Base-by-base conservation (phyloP, 2,329 filamentous ascomycete genomes). In the Hypoxylon sp. region DNA sequence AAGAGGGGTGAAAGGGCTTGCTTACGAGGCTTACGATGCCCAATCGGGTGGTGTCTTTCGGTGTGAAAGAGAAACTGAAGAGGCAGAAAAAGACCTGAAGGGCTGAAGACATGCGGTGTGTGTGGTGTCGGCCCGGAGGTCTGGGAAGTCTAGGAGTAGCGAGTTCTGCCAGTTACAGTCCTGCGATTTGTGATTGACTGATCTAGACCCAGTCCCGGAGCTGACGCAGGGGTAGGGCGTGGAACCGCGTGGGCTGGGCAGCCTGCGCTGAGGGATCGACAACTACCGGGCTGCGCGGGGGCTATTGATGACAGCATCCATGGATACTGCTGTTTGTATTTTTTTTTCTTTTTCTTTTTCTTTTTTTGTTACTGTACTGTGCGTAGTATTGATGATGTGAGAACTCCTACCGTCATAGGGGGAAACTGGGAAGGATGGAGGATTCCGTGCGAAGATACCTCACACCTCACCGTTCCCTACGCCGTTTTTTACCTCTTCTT, bases 371-470 rank as follows among this genome's bases (percentile, higher is more conserved):
- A 58, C 46, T 60, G 64, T 70, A 68, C 68, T 48, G 65, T 70
- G 62, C 65, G 65, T 68, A 63, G 68, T 65, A 65, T 66, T 68
- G 65, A 70, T 68, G 68, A 68, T 70, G 65, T 68, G 65, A 70
- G 65, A 68, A 29, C 2, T 57, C 44, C 17, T 44, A 44, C 37
- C 5, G 61, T 47, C 17, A 39, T 29, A 37, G 5, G 46, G 22
- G 31, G 50, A 57, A 57, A 26, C 33, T 60, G 56, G 56, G 54
- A 65, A 60, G 62, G 55, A 65, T 68, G 61, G 58, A 66, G 65
- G 62, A 68, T 68, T 59, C 65, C 65, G 37, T 19, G 57, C 56
- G 44, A 59, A 37, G 46, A 68, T 35, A 65, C 44, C 61, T 51
- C 67, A 70, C 61, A 65, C 44, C 61, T 51, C 67, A 70, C 65